Evolutionary conservation across 306 rosid genomes (phyloP), one percentile per base, ranked within the genome.

Genomic region (Acacia confusa): DNA sequence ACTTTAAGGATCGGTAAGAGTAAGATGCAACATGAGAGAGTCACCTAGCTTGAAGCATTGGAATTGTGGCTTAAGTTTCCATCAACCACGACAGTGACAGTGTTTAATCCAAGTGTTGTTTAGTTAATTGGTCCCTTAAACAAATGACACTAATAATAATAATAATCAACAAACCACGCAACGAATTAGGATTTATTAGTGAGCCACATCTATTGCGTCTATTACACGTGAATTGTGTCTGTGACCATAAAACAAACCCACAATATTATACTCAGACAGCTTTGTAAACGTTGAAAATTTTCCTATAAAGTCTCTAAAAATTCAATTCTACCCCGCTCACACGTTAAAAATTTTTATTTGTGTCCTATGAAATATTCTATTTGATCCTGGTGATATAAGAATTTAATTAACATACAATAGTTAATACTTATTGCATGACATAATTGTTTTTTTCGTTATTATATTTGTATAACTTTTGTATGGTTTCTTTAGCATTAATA

Each of bases 191-290:
- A 20, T 28, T n/a, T 48, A 6, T 25, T n/a, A 32, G 45, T 70
- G 45, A 75, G 22, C 58, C 11, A 55, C 76, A 40, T 28, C 70
- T 32, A 72, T 82, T 82, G 36, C 83, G 78, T 87, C 80, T 27
- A 16, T 3, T 79, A 82, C 87, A 85, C 83, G 85, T 85, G 85
- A 88, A 79, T 75, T 11, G 71, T 30, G 48, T 52, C n/a, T 40
- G 32, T 60, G 66, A 13, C 66, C 34, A 60, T 45, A 67, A 53
- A 77, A 58, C 53, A 43, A 70, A 66, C 61, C 20, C 61, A 55
- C 61, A 52, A 52, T 19, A 52, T 16, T 50, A 4, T 47, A 47
- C 16, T 12, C 52, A 14, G 1, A 47, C 52, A 14, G 19, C n/a
- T 15, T 4, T 50, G 57, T 50, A 6, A 48, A 19, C 20, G 60